phyloP scores from a whole-genome alignment of 2,329 filamentous ascomycete genomes.

The Neocucurbitaria cava region DNA sequence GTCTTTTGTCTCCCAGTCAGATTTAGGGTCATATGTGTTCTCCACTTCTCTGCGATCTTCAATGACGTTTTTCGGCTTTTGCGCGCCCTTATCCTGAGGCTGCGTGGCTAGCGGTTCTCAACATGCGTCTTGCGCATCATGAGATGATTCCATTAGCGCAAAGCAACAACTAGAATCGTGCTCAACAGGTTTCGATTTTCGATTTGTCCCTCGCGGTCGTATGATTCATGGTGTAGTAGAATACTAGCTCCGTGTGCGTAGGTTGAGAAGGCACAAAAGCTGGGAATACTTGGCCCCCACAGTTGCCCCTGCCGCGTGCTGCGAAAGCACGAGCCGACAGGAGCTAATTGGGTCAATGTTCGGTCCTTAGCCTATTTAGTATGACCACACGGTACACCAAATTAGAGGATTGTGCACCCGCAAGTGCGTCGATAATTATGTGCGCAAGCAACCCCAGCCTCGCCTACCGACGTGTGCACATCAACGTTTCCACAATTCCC shows the following conservation, averaged over 20 bases:
- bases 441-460: neutral
- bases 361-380: neutral
- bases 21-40: neutral
- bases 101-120: neutral
- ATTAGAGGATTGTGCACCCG: neutral
- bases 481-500: neutral
- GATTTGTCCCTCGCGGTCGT: neutral
- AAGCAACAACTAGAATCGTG: neutral
- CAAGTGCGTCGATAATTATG: neutral
- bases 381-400: neutral
- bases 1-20: neutral
- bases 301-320: neutral
- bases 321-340: neutral
- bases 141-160: neutral
- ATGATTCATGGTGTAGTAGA: neutral
- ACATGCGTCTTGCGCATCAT: neutral
- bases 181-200: neutral
- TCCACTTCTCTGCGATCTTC: neutral
- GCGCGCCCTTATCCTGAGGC: neutral
- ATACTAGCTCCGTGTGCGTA: neutral
- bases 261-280: neutral
- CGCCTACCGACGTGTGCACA: neutral
- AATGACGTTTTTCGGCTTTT: neutral
- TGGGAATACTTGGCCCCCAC: conserved; percentile 6
- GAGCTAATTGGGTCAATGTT: neutral